Conservation (phyloP, 495 filamentous ascomycete species). For the Neurospora sp. region DNA sequence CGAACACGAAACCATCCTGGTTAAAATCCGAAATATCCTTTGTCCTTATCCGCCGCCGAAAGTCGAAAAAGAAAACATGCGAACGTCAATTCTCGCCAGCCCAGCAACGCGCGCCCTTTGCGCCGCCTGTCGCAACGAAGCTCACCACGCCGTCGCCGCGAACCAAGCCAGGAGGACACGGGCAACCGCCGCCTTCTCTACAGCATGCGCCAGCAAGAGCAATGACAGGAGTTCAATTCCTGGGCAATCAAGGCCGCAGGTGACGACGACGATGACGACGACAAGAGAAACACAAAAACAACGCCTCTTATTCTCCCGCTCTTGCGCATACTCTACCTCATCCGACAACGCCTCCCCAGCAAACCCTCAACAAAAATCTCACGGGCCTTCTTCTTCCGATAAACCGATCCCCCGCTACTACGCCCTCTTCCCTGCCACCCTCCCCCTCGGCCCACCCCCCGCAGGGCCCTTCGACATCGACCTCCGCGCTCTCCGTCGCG, state of each 20-base stretch:
- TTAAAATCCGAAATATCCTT: neutral
- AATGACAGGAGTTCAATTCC: neutral
- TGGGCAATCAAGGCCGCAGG: neutral
- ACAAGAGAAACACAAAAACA: neutral
- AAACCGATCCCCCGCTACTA: slow-evolving; percentile 44
- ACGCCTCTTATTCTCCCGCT: slow-evolving; percentile 2
- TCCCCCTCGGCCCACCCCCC: slow-evolving; percentile 76
- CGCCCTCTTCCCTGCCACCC: slow-evolving; percentile 74
- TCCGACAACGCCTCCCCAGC: neutral
- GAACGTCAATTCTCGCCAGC: slow-evolving; percentile 7
- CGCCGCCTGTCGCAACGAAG: slow-evolving; percentile 15
- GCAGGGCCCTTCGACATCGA: slow-evolving; percentile 65
- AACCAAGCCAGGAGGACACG: neutral
- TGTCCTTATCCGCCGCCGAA: neutral
- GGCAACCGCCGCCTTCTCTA: neutral
- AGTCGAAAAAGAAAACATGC: slow-evolving; percentile 7
- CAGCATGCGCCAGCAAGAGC: neutral
- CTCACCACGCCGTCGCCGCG: too few relatives aligned
- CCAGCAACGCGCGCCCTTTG: slow-evolving; percentile 10
- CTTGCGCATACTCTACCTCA: slow-evolving; percentile 1
- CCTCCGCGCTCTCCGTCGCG: slow-evolving; percentile 54
- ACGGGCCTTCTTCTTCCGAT: neutral
- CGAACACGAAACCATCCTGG: neutral
- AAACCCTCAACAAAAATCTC: neutral
- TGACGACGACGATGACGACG: neutral